These are phyloP conservation scores for Madurella mycetomatis DNA, from an alignment of 2,329 filamentous ascomycete species.

Conservation along the genomic window DNA sequence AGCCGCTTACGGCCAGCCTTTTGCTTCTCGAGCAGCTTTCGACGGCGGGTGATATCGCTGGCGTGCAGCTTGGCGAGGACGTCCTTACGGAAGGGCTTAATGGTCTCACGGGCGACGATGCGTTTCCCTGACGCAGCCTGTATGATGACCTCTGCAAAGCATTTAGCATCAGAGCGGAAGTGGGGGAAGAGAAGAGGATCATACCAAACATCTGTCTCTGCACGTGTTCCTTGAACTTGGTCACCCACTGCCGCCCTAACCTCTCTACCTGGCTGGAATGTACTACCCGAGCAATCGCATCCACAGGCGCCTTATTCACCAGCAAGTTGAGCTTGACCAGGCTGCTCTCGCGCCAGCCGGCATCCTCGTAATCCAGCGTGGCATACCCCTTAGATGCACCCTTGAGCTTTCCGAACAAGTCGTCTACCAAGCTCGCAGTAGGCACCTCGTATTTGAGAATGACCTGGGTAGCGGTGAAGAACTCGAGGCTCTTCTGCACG, in stretches of 20 bases:
- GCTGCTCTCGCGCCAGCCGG: slow-evolving; percentile 74
- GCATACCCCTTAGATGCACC: slow-evolving; percentile 92
- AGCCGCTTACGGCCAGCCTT: slow-evolving; percentile 91
- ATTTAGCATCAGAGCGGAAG: slow-evolving; percentile 5
- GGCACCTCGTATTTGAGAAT: slow-evolving; percentile 92
- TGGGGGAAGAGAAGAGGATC: slow-evolving; percentile 38
- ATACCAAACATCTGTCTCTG: slow-evolving; percentile 92
- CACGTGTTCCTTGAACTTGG: slow-evolving; percentile 95
- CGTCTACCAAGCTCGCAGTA: slow-evolving; percentile 84
- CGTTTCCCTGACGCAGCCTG: slow-evolving; percentile 80
- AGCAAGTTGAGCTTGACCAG: slow-evolving; percentile 88
- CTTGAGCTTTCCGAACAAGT: slow-evolving; percentile 96
- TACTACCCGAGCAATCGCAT: slow-evolving; percentile 88
- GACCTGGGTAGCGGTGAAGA: slow-evolving; percentile 88
- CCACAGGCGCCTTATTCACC: slow-evolving; percentile 89
- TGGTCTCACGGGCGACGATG: slow-evolving; percentile 85
- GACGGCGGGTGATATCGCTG: slow-evolving; percentile 73
- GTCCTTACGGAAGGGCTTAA: slow-evolving; percentile 96
- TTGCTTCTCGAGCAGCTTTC: slow-evolving; percentile 91
- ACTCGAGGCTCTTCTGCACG: slow-evolving; percentile 79
- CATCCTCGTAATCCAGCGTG: slow-evolving; percentile 93
- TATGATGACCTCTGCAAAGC: slow-evolving; percentile 70
- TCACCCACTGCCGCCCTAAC: slow-evolving; percentile 82
- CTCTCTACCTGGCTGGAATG: slow-evolving; percentile 77
- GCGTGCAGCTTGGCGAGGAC: slow-evolving; percentile 91